phyloP scores from a whole-genome alignment of 176 grass and related monocot genomes.

The Raddia distichophylla region DNA sequence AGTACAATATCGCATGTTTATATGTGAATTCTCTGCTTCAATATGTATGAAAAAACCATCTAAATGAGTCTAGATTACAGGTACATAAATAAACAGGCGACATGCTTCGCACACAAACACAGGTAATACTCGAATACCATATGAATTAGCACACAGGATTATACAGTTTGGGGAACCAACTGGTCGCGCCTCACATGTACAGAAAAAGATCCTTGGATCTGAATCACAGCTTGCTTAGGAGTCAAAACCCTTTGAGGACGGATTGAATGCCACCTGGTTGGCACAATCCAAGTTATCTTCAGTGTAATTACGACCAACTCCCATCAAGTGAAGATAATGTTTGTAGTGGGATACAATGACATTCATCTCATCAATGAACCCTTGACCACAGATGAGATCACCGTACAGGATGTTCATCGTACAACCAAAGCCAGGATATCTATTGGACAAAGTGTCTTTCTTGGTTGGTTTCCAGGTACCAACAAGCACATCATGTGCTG shows the following conservation, averaged over 20 bases:
- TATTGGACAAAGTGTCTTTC: slow-evolving; percentile 74
- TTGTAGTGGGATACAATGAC: slow-evolving; percentile 71
- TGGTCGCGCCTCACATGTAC: slow-evolving; percentile 11
- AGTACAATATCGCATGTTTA: neutral
- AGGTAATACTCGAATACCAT: neutral
- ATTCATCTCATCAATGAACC: slow-evolving; percentile 66
- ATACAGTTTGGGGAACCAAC: slow-evolving; percentile 6
- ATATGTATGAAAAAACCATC: slow-evolving; percentile 22
- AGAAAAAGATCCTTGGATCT: slow-evolving; percentile 16
- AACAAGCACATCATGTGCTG: slow-evolving; percentile 87
- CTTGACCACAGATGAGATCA: slow-evolving; percentile 72
- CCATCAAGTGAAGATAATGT: slow-evolving; percentile 85
- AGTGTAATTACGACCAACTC: slow-evolving; percentile 54
- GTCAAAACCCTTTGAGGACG: slow-evolving; percentile 43
- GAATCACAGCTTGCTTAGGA: slow-evolving; percentile 23
- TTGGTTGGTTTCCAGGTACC: slow-evolving; percentile 91
- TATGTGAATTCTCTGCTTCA: slow-evolving; percentile 33
- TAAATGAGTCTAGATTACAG: neutral
- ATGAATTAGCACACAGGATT: slow-evolving; percentile 4
- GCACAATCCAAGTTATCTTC: slow-evolving; percentile 86
- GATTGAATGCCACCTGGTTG: slow-evolving; percentile 72
- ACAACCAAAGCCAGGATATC: slow-evolving; percentile 80
- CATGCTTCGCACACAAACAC: neutral
- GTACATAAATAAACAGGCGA: slow-evolving; percentile 9
- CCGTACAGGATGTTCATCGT: slow-evolving; percentile 90